These are phyloP conservation scores for Thymus quinquecostatus DNA, from an alignment of 257 asterid genomes.

Conservation along the genomic window DNA sequence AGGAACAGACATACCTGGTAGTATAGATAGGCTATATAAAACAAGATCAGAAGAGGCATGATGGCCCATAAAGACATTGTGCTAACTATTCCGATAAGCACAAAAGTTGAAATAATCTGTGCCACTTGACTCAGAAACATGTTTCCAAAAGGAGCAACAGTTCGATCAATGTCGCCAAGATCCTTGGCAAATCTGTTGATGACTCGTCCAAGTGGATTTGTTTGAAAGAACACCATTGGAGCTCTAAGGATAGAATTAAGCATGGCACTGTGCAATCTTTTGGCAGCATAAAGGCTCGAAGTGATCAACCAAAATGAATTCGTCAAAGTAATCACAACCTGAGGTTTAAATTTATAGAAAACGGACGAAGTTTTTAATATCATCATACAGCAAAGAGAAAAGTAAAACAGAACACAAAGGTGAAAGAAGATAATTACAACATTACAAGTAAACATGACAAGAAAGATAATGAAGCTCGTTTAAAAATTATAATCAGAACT, in stretches of 20 bases:
- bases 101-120: conserved; percentile 91
- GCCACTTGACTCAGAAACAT: conserved; percentile 79
- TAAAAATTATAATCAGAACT: background rate
- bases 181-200: conserved; percentile 96
- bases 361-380: conserved; percentile 10
- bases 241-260: conserved; percentile 84
- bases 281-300: conserved; percentile 91
- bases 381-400: conserved; percentile 15
- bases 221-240: conserved; percentile 98
- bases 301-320: conserved; percentile 95
- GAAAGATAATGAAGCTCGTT: background rate
- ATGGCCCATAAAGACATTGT: conserved; percentile 97
- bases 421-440: conserved; percentile 15
- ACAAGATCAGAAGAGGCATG: conserved; percentile 90
- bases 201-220: conserved; percentile 93
- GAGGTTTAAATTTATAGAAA: conserved; percentile 33
- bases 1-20: conserved; percentile 67
- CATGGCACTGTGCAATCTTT: conserved; percentile 76
- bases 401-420: background rate
- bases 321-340: conserved; percentile 75
- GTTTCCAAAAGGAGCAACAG: conserved; percentile 75
- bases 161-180: conserved; percentile 90
- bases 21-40: conserved; percentile 83
- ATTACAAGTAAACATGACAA: conserved; percentile 10
- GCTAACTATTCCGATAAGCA: conserved; percentile 94